Evolutionary conservation across 2,329 filamentous ascomycete genomes (phyloP), one percentile per base, ranked within the genome.

Genomic region (Talaromyces sp.): DNA sequence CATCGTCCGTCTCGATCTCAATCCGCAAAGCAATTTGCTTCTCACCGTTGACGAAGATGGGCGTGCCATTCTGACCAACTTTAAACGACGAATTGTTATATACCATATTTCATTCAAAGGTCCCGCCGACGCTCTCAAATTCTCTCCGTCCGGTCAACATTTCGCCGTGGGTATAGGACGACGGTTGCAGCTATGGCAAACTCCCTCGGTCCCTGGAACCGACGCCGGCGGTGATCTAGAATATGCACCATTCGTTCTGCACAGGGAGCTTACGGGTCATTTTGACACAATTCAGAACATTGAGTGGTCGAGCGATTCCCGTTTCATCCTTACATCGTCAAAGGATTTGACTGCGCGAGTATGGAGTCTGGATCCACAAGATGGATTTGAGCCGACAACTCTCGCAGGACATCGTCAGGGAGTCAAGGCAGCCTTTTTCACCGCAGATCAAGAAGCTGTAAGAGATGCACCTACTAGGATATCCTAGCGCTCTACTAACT

Each of bases 371-470:
- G 86, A 96, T 70, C 85, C 89, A 1, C 92, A 97, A 73, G 91
- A 94, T 67, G 91, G 90, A 1, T 98, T 98, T 78, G 87, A 88
- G 59, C 93, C 94, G 0, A 99, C 95, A 1, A 92, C 93, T 17
- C 81, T 99, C 68, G 90, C 92, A 3, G 95, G 95, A 1, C 96
- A 99, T 79, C 89, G 93, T 75, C 93, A 97, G 77, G 89, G 87
- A 17, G 91, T 99, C 2, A 85, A 96, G 63, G 92, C 90, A n/a
- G 93, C 93, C n/a, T 99, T 93, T 88, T 99, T 99, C 75, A 96
- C 93, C 0, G 89, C 90, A 68, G 89, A 96, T 71, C 95, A 99
- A 76, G 96, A 99, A 79, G 92, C 88, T 51, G 81, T 83, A 71
- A 69, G 79, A 73, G 17, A 22, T 54, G 43, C 8, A 36, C 15